Conservation (phyloP, 306 rosid genomes). For the Glycyrrhiza uralensis region DNA sequence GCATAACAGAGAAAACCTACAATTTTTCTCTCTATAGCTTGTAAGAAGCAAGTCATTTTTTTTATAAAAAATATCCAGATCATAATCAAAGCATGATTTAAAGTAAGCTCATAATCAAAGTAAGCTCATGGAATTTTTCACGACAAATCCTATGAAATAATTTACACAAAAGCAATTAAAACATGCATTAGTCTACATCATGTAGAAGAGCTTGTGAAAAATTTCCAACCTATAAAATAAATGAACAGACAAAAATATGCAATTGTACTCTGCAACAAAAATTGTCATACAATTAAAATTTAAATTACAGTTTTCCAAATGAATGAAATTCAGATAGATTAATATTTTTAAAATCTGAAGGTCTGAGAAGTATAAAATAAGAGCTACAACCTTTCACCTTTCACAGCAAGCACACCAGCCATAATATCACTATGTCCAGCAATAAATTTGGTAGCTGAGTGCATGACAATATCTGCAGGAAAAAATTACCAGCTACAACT, state of each 20-base stretch:
- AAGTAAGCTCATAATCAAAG: neutral
- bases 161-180: neutral
- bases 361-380: constrained; percentile 25
- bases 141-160: neutral
- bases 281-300: neutral
- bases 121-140: neutral
- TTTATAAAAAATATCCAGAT: neutral
- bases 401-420: constrained; percentile 95
- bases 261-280: neutral
- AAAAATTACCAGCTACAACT: constrained; percentile 13
- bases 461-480: constrained; percentile 78
- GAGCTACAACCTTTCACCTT: constrained; percentile 64
- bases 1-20: constrained; percentile 14
- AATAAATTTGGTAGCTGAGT: constrained; percentile 93
- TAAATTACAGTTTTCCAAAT: neutral
- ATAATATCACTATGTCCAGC: constrained; percentile 86
- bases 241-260: neutral
- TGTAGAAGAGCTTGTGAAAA: constrained; percentile 7
- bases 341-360: neutral
- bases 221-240: neutral
- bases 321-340: neutral
- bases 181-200: constrained; percentile 8
- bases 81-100: neutral
- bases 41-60: neutral
- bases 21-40: neutral